Base-by-base conservation (phyloP, 805 yeast species). In the Teunomyces stri region DNA sequence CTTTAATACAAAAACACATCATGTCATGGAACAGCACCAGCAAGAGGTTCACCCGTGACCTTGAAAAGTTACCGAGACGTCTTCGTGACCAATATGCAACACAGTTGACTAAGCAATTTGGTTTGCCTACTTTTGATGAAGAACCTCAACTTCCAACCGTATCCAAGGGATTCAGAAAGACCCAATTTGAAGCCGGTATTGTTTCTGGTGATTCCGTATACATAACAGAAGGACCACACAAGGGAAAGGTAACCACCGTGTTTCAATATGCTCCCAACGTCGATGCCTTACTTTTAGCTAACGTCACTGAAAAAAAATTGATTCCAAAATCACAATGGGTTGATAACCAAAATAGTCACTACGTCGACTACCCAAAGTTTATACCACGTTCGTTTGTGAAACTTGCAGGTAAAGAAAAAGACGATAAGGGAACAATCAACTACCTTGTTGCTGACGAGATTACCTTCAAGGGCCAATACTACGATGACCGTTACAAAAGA, bases 371-470 rank as follows among this genome's bases (percentile, higher is more conserved):
- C 58, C 96, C 96, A 33, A 70, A 70, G 33, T 76, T 84, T 4
- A 76, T 88, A 25, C 79, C 81, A 31, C 75, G 79, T 51, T 69
- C 72, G 20, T 80, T 84, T 53, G 70, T 91, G 48, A 83, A 84
- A 60, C 77, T 92, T 43, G 94, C 92, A 1, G 91, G 92, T 20
- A 87, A 86, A 52, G 76, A 88, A 42, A 81, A 75, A 45, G 84
- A 84, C 53, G 89, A 81, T 43, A 75, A 76, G 21, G 92, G 92
- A 2, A 64, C 74, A 7, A 68, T 76, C 38, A 79, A 76, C 56
- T 84, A 88, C 36, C 87, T 89, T 11, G 96, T 90, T 3, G 89
- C 96, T 22, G 86, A 87, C 56, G 81, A 82, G 39, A 61, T 92
- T 15, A 81, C 76, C 25, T 82, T 82, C 61, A 78, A 78, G 44